A percentile compares a stretch with the other conserved stretches of the same genome.
These are phyloP conservation scores for Tuctoria greenei DNA, from an alignment of 176 grass and related monocot genomes.

Conservation along the genomic window DNA sequence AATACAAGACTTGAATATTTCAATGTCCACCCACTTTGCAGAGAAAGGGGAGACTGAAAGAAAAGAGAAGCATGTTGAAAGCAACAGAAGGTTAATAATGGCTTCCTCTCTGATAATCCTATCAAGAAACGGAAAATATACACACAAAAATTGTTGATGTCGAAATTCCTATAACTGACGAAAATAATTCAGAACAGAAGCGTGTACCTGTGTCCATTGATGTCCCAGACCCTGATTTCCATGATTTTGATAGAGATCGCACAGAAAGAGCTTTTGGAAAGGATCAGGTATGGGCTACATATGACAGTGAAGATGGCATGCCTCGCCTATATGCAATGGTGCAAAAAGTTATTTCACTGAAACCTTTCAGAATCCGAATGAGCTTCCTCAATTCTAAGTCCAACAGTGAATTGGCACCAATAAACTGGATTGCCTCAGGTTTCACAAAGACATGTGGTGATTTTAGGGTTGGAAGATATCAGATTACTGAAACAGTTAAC, in stretches of 20 bases:
- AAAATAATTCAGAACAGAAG: constrained; percentile 28
- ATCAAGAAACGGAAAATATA: constrained; percentile 15
- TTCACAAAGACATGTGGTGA: constrained; percentile 72
- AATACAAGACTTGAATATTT: constrained; percentile 44
- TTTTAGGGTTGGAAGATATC: constrained; percentile 65
- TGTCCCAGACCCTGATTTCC: constrained; percentile 93
- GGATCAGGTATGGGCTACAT: constrained; percentile 72
- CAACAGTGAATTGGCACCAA: constrained; percentile 60
- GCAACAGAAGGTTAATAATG: neutral
- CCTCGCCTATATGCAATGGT: constrained; percentile 62
- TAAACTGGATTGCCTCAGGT: constrained; percentile 64
- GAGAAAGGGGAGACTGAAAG: constrained; percentile 15
- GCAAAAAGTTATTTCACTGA: constrained; percentile 62
- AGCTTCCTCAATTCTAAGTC: constrained; percentile 76
- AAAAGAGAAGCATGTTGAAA: constrained; percentile 27
- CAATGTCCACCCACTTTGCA: constrained; percentile 1
- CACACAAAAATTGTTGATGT: constrained; percentile 30
- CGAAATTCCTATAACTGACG: constrained; percentile 18
- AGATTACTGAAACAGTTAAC: constrained; percentile 66
- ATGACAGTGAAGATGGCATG: constrained; percentile 75
- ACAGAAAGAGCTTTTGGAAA: constrained; percentile 54
- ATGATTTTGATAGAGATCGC: constrained; percentile 92
- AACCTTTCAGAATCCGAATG: constrained; percentile 63
- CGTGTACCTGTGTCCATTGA: constrained; percentile 63
- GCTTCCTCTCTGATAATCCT: neutral